Evolutionary conservation across 148 eudicot genomes (phyloP).

Genomic region (Hydrangea macrophylla): DNA sequence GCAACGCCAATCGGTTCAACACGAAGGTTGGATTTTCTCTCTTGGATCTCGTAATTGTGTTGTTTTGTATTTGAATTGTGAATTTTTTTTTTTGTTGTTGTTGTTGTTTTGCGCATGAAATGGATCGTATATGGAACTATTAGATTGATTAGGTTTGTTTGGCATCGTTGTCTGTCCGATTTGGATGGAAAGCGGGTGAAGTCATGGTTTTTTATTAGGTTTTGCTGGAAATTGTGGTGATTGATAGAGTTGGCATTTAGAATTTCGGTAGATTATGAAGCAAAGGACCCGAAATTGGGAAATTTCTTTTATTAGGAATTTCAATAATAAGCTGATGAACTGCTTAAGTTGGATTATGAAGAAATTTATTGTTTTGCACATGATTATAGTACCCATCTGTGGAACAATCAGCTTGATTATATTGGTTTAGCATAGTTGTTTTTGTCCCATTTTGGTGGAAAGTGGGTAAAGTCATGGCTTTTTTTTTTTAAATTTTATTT

Average conservation of each 20-base stretch:
- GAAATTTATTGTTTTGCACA: too few species aligned
- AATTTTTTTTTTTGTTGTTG: background rate
- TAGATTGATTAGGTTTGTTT: background rate
- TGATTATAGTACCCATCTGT: too few species aligned
- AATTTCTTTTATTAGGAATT: slow-evolving; percentile 1
- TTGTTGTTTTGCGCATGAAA: too few species aligned
- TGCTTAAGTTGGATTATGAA: too few species aligned
- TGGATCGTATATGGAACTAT: too few species aligned
- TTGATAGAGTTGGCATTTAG: background rate
- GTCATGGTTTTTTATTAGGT: background rate
- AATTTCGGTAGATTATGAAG: background rate
- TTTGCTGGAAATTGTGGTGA: background rate
- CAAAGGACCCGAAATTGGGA: background rate
- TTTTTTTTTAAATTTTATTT: too few species aligned
- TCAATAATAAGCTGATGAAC: too few species aligned
- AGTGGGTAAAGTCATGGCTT: background rate
- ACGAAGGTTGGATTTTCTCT: slow-evolving; percentile 55
- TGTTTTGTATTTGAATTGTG: background rate
- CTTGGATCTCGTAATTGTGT: slow-evolving; percentile 8
- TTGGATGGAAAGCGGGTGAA: background rate
- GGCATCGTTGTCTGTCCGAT: background rate
- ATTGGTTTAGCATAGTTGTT: too few species aligned
- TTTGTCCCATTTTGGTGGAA: background rate
- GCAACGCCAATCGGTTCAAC: slow-evolving; percentile 79
- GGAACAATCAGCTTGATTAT: too few species aligned